Conservation (phyloP, 805 yeast genomes). For the Yarrowia porcina region DNA sequence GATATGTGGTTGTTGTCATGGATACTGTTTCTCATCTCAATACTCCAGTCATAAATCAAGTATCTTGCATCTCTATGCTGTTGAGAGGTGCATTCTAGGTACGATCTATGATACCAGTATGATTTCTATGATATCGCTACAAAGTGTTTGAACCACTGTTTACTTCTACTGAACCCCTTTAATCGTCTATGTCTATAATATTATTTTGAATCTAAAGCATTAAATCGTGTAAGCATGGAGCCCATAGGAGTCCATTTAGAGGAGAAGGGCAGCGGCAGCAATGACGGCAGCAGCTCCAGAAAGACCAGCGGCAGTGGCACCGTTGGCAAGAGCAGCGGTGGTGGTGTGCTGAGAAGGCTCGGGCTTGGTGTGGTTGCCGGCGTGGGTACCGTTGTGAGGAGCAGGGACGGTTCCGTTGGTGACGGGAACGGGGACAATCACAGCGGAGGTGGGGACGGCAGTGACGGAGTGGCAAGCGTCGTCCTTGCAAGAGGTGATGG, state of each 20-base stretch:
- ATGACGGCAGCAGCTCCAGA: constrained; percentile 9
- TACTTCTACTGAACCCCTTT: too few relatives aligned
- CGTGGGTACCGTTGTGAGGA: constrained; percentile 1
- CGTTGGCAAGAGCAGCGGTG: background rate
- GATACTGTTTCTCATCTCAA: background rate
- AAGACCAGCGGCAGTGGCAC: background rate
- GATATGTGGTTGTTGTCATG: too few relatives aligned
- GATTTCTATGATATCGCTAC: too few relatives aligned
- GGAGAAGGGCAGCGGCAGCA: constrained; percentile 14
- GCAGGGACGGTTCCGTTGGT: background rate
- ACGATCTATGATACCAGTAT: too few relatives aligned
- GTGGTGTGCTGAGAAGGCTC: constrained; percentile 6
- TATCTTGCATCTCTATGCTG: too few relatives aligned
- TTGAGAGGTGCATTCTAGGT: too few relatives aligned
- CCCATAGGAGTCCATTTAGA: constrained; percentile 17
- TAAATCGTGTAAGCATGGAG: constrained; percentile 1
- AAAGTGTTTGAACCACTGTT: too few relatives aligned
- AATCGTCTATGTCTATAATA: too few relatives aligned
- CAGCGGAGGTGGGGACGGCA: background rate
- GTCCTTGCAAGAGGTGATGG: constrained; percentile 20
- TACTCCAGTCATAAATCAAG: too few relatives aligned
- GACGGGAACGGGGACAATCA: constrained; percentile 7
- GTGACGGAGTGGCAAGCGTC: background rate
- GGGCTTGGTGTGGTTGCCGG: constrained; percentile 20
- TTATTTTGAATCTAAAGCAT: constrained; percentile 22